Conservation (phyloP, 306 rosid species). For the Sicyos baderoa region DNA sequence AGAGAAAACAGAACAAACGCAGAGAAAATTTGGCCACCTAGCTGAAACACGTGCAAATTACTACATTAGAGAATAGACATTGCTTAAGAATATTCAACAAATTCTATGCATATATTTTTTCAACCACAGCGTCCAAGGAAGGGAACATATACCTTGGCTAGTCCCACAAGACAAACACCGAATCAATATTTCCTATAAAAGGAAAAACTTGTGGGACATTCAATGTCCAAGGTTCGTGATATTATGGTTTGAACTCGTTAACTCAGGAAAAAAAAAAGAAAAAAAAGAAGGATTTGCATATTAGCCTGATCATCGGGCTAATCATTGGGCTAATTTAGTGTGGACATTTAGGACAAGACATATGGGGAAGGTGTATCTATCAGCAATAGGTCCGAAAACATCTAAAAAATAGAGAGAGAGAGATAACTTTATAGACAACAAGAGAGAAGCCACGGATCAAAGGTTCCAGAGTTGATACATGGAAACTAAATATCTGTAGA, state of each 20-base stretch:
- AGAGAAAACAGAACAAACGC: constrained; percentile 92
- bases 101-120: not conserved
- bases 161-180: constrained; percentile 7
- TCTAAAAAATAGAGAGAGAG: no score
- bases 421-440: not conserved
- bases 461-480: not conserved
- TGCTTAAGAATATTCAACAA: not conserved
- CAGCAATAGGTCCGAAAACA: no score
- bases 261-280: no score
- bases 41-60: constrained; percentile 48
- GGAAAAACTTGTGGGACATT: not conserved
- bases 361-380: not conserved
- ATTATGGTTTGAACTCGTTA: not conserved
- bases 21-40: constrained; percentile 94
- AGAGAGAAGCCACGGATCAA: not conserved
- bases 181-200: not conserved
- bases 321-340: not conserved
- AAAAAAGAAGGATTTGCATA: not conserved
- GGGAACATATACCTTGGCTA: not conserved
- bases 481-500: not conserved
- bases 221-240: not conserved
- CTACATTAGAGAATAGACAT: constrained; percentile 34
- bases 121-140: not conserved
- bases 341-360: not conserved
- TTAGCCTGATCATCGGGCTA: not conserved